Evolutionary conservation across 1,284 basidiomycete genomes (phyloP), one percentile per base, ranked within the genome.

Genomic region (Cutaneotrichosporon sp.): DNA sequence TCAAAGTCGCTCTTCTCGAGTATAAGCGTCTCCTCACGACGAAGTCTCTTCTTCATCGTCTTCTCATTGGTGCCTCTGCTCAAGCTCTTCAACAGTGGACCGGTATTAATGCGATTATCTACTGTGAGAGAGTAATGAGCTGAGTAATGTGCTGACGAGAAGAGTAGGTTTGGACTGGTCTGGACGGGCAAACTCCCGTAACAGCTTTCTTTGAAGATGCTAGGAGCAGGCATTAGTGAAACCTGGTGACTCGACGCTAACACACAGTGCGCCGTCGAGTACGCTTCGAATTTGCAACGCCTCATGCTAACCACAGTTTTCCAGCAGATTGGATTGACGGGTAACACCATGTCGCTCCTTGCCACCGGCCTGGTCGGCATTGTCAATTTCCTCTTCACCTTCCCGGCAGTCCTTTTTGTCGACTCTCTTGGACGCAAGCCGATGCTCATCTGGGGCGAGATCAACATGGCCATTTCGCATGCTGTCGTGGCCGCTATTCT

Each of bases 331-430:
- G 63, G 63, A 5, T 43, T 64, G 7, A 27, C 25, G 1, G 59
- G 52, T 1, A 84, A 80, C 62, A 79, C 84, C 0, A 79, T 77
- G 32, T 81, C 79, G 0, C 78, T 88, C 2, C 78, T 90, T 29
- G 86, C 87, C 2, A 90, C 88, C 10, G 88, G 88, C 46, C 82
- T 90, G 11, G 88, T 89, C 52, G 88, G 88, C 43, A 82, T 90
- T 63, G 84, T 82, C 61, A 75, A 72, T 61, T 70, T 73, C 41
- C 60, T 72, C 17, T 59, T 73, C 41, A 73, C 72, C 4, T 64
- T 75, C 45, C 72, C 72, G 2, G 72, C 72, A 12, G 71, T 75
- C 1, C 55, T 73, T 5, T 71, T 68, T 29, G 70, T 73, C 35
- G 72, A 75, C 61, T 69, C 68, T 51, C 57, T 72, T 37, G 72